Conservation (phyloP, 176 grass and related monocot genomes). For the Carex myosuroides region DNA sequence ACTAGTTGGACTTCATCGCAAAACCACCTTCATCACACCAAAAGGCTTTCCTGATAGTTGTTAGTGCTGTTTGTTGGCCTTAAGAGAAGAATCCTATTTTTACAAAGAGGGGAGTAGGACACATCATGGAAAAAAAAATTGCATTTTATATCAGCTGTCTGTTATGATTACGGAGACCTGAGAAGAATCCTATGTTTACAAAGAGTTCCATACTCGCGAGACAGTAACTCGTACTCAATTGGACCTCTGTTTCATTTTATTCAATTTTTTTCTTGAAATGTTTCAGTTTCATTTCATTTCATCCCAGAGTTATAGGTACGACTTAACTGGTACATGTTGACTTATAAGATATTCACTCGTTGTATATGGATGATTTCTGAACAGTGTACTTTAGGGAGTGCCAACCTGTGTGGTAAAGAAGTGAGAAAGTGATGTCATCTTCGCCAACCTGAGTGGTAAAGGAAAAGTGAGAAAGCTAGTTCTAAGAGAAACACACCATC, state of each 20-base stretch:
- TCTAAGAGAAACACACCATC: conserved; percentile 30
- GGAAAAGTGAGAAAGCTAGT: no score
- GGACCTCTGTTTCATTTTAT: neutral
- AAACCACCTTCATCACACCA: neutral
- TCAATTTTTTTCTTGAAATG: neutral
- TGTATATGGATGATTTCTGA: no score
- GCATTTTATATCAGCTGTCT: neutral
- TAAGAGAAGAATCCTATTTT: neutral
- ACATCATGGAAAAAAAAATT: neutral
- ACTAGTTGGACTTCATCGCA: neutral
- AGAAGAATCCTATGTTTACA: neutral
- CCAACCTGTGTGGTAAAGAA: no score
- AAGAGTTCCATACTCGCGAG: neutral
- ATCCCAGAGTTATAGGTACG: neutral
- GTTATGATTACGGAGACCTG: neutral
- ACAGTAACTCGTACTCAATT: neutral
- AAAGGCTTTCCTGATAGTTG: neutral
- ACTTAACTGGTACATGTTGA: neutral
- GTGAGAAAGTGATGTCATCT: no score
- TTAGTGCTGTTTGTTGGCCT: neutral
- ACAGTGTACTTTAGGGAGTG: no score
- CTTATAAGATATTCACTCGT: neutral
- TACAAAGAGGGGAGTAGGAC: neutral
- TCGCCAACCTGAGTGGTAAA: neutral
- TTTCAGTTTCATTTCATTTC: neutral